Percentiles rank a stretch among this genome's conserved stretches.
Evolutionary conservation across 768 basidiomycete genomes (phyloP).

Genomic region (Zangia roseola): DNA sequence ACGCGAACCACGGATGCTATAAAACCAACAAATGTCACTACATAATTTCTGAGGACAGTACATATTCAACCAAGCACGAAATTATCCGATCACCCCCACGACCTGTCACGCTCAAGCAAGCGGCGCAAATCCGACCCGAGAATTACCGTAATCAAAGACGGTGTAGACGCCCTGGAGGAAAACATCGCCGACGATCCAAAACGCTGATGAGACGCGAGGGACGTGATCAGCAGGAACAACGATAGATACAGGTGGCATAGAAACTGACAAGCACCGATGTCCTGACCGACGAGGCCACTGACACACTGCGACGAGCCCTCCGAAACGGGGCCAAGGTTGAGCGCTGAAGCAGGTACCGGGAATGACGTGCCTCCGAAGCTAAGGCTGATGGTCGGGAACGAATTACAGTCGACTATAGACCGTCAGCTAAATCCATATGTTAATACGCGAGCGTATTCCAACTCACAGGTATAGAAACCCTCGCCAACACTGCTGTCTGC

Average conservation of each 20-base stretch:
- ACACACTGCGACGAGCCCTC: slow-evolving; percentile 29
- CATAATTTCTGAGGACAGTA: too few species aligned
- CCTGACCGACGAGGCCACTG: slow-evolving; percentile 28
- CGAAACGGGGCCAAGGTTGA: slow-evolving; percentile 39
- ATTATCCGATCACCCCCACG: too few species aligned
- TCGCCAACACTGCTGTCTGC: slow-evolving; percentile 12
- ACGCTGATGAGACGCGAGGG: not conserved
- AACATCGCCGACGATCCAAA: slow-evolving; percentile 36
- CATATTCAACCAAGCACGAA: too few species aligned
- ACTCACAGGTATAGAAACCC: slow-evolving; percentile 32
- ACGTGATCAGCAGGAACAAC: not conserved
- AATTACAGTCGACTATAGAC: slow-evolving; percentile 27
- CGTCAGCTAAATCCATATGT: not conserved
- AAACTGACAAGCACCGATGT: slow-evolving; percentile 7
- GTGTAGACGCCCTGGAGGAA: slow-evolving; percentile 45
- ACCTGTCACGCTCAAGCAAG: slow-evolving; percentile 3
- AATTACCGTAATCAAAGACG: slow-evolving; percentile 37
- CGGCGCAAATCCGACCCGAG: slow-evolving; percentile 37
- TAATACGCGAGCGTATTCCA: not conserved
- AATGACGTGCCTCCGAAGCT: slow-evolving; percentile 38
- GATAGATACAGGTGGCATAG: not conserved
- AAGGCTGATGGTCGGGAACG: slow-evolving; percentile 32
- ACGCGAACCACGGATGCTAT: too few species aligned
- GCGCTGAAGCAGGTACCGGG: slow-evolving; percentile 25
- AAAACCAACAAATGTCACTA: too few species aligned